These are phyloP conservation scores for Paramecium sexaurelia DNA, from an alignment of 73 alveolate genomes.

Conservation along the genomic window DNA sequence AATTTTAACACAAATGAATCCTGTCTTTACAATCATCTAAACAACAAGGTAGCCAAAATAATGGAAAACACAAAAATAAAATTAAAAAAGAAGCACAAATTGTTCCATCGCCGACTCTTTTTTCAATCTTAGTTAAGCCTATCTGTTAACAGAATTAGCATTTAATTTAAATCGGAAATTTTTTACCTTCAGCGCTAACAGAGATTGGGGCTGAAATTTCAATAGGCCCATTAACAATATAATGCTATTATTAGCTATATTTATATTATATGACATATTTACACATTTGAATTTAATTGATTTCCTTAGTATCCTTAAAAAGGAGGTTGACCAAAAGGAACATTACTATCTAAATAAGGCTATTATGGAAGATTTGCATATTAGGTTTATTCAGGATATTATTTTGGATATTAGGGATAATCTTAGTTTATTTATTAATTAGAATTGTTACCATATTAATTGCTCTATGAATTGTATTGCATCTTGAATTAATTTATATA, in stretches of 20 bases:
- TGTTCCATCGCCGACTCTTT: constrained; percentile 5
- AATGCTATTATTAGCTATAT: background rate
- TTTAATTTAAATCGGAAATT: background rate
- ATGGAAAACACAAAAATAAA: constrained; percentile 6
- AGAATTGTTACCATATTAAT: background rate
- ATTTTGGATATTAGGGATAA: background rate
- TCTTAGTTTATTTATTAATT: background rate
- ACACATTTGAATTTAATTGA: background rate
- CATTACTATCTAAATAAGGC: background rate
- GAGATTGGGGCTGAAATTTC: background rate
- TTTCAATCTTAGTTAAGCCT: background rate
- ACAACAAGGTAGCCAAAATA: constrained; percentile 28
- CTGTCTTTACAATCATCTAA: constrained; percentile 22
- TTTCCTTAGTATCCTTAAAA: background rate
- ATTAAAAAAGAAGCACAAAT: background rate
- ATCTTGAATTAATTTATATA: background rate
- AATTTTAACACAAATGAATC: constrained; percentile 6
- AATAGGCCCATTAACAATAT: background rate
- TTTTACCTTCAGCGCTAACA: background rate
- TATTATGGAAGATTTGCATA: background rate
- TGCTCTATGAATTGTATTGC: background rate
- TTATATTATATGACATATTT: background rate
- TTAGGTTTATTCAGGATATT: background rate
- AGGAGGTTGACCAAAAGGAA: background rate
- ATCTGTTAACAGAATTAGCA: background rate